These are phyloP conservation scores for Arachis hypogaea DNA, from an alignment of 306 rosid species.

Conservation along the genomic window DNA sequence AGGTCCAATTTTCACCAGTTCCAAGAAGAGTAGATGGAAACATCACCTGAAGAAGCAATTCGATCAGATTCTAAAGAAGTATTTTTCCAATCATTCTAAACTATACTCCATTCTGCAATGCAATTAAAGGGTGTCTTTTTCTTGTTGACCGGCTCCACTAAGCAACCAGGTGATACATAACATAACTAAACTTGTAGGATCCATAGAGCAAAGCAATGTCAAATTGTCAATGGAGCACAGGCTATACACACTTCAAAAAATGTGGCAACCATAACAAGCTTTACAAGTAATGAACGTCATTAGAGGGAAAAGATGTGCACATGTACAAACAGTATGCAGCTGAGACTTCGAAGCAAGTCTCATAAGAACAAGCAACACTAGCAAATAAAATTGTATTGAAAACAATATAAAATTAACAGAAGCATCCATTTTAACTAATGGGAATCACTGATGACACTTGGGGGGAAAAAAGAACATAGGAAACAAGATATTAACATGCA, in stretches of 20 bases:
- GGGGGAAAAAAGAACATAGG: not conserved
- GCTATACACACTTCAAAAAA: not conserved
- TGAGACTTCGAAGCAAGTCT: not conserved
- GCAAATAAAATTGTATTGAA: not conserved
- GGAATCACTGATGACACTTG: constrained; percentile 7
- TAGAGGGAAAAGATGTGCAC: not conserved
- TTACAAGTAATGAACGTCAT: not conserved
- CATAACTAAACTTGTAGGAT: not conserved
- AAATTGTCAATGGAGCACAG: constrained; percentile 7
- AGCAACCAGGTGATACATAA: constrained; percentile 15
- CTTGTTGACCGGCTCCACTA: constrained; percentile 11
- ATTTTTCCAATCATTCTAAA: constrained; percentile 13
- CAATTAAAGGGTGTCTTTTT: constrained; percentile 3
- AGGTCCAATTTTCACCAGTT: constrained; percentile 89
- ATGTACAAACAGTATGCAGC: not conserved
- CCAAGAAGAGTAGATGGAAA: constrained; percentile 94
- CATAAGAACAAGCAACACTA: not conserved
- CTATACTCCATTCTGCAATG: constrained; percentile 12
- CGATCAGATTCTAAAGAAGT: constrained; percentile 21
- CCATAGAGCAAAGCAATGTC: not conserved
- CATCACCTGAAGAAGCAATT: constrained; percentile 73
- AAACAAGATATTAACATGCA: constrained; percentile 17
- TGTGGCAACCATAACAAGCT: constrained; percentile 10
- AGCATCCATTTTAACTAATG: constrained; percentile 11
- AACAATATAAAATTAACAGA: constrained; percentile 9